Evolutionary conservation across 352 stramenopile genomes (phyloP).

Genomic region (Phytopythium boreale): DNA sequence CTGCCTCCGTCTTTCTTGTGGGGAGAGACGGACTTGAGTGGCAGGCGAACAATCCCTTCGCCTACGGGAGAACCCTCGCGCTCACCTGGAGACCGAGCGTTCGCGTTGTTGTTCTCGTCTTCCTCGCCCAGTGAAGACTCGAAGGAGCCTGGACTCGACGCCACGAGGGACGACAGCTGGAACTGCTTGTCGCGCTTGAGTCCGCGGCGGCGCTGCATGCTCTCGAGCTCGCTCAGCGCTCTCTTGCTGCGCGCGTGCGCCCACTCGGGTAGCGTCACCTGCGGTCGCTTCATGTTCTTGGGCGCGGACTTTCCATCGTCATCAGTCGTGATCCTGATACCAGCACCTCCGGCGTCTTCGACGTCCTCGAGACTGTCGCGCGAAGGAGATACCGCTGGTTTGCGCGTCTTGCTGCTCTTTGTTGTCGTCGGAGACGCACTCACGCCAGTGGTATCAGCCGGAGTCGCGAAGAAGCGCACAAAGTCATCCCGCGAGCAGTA

Average conservation of each 20-base stretch:
- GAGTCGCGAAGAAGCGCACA: conserved; percentile 30
- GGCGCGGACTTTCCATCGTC: conserved; percentile 4
- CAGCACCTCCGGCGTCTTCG: background rate
- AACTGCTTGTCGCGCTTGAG: background rate
- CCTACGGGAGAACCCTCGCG: too few relatives aligned
- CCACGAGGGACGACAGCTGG: background rate
- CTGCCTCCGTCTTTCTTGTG: background rate
- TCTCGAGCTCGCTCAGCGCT: conserved; percentile 56
- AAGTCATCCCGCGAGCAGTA: conserved; percentile 67
- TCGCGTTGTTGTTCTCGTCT: conserved; percentile 1
- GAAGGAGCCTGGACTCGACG: conserved; percentile 1
- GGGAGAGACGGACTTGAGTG: background rate
- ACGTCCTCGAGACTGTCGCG: background rate
- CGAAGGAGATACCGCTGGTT: background rate
- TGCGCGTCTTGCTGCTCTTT: background rate
- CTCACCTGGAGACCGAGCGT: background rate
- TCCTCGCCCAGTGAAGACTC: background rate
- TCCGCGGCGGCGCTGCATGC: conserved; percentile 19
- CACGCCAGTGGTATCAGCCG: background rate
- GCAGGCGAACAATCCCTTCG: background rate
- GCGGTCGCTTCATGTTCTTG: conserved; percentile 19
- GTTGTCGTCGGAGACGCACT: background rate
- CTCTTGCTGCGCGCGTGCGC: conserved; percentile 66
- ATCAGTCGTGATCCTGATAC: background rate
- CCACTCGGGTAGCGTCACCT: conserved; percentile 47